Base-by-base conservation (phyloP, 495 filamentous ascomycete species). In the Pseudevernia furfuracea region DNA sequence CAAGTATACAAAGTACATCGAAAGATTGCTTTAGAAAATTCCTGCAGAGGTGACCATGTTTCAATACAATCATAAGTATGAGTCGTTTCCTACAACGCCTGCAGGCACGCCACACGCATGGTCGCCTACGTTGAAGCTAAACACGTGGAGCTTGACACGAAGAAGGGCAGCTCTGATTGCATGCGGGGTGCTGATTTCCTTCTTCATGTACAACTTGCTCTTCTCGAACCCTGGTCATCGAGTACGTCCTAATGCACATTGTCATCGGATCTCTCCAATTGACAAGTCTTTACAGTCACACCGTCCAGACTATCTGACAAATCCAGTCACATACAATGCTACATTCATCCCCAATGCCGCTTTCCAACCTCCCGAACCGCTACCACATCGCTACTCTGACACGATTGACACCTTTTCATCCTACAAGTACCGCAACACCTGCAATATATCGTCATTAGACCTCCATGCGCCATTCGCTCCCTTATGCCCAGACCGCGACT, bases 381-480 rank as follows among this genome's bases (percentile, higher is more conserved):
- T 73, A 34, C 36, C 67, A 36, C 71, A 78, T 61, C 76, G 76
- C 32, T 44, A 60, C 36, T 64, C 74, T 11, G 76, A 78, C 65
- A 71, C 60, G 4, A 69, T 74, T 44, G 76, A 78, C 64, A 73
- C 74, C 7, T 78, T 78, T 49, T 60, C 62, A 25, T 65, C 30
- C 36, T 78, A 76, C 71, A 78, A 77, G 61, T 78, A 76, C 65
- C 72, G 74, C 57, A 71, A 68, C 30, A 70, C 67, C 30, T 82
- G 80, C 71, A 76, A 78, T 57, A 71, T 82, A 58, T 81, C 78
- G 23, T 81, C 78, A 14, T 71, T 81, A 23, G 78, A 81, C 49
- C 71, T 82, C 4, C 79, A 81, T 61, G 60, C 72, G n/a, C 73
- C 80, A 21, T 77, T 78, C 60, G 71, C 74, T 17, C 74, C 79